phyloP scores from a whole-genome alignment of 139 green algal genomes.

The Haematococcus sp. region DNA sequence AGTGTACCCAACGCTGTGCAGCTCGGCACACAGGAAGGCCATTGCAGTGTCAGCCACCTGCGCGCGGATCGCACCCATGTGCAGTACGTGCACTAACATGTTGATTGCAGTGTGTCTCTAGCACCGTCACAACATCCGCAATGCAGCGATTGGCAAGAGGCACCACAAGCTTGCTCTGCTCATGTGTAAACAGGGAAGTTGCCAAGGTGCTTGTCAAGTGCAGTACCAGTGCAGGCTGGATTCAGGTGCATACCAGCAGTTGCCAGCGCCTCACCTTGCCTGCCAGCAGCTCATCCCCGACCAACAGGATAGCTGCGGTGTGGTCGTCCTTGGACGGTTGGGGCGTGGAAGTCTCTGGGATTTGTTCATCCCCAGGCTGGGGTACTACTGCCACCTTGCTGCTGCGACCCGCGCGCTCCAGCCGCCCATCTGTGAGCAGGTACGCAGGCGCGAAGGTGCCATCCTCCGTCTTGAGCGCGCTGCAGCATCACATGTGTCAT shows the following conservation, averaged over 20 bases:
- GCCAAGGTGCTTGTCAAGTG: no score
- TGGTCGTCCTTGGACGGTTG: neutral
- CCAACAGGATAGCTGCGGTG: constrained; percentile 17
- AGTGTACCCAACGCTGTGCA: constrained; percentile 48
- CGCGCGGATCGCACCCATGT: no score
- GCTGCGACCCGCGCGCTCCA: constrained; percentile 67
- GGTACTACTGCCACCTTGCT: neutral
- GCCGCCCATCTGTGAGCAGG: constrained; percentile 68
- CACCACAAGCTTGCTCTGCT: no score
- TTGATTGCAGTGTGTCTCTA: no score
- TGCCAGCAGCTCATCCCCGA: constrained; percentile 69
- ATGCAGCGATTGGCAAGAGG: no score
- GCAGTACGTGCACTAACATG: no score
- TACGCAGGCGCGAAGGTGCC: constrained; percentile 76
- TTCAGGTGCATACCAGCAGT: constrained; percentile 26
- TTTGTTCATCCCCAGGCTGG: neutral
- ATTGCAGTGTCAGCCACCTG: constrained; percentile 13
- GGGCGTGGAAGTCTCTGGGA: neutral
- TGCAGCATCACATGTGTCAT: constrained; percentile 32
- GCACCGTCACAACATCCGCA: no score
- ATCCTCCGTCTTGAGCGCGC: constrained; percentile 61
- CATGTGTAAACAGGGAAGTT: no score
- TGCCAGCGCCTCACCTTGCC: constrained; percentile 59
- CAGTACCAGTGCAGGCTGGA: no score
- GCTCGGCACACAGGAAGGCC: constrained; percentile 61